Base-by-base conservation (phyloP, 2,329 filamentous ascomycete genomes). In the Diaporthe sp. region DNA sequence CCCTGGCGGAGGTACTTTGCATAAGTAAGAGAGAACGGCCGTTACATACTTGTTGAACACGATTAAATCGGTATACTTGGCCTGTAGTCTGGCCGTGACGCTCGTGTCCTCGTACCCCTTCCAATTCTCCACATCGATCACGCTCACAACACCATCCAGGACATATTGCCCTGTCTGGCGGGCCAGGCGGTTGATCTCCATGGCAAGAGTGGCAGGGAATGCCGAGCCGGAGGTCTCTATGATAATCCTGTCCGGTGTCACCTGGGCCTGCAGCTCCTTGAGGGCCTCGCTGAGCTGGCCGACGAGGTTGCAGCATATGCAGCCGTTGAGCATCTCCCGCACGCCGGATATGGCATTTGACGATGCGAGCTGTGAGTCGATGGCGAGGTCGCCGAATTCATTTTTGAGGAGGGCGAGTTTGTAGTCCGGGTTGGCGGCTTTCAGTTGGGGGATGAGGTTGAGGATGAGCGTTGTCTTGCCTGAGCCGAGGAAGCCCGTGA, bases 241-340 rank as follows among this genome's bases (percentile, higher is more conserved):
- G 71, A 99, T 92, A 84, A 99, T 97, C 73, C 97, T 91, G 82
- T 98, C 94, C 0, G 95, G 96, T 0, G 79, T 77, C 46, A 88
- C 83, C 19, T 82, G 83, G 34, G 86, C 84, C 69, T 90, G 90
- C 55, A 99, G 92, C 81, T 97, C 92, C 58, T 90, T 86, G 25
- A 99, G 92, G 1, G 96, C 96, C 65, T 94, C 92, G 76, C 92
- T 91, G 10, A 99, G 91, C 84, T 98, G 95, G 22, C 97, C 97
- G 76, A 99, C 96, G 37, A 98, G 93, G 83, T 98, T 98, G 87
- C 97, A 99, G 90, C 97, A 99, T 85, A 99, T 98, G 86, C 97
- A 98, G 79, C 96, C 97, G 83, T 98, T 98, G 72, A 99, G 92
- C 1, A 99, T 90, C 85, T 99, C 97, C 80, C 94, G 94, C 6